A percentile compares a stretch with the other conserved stretches of the same genome.
These are phyloP conservation scores for Saccharomycopsis schoenii DNA, from an alignment of 805 yeast species.

Conservation along the genomic window DNA sequence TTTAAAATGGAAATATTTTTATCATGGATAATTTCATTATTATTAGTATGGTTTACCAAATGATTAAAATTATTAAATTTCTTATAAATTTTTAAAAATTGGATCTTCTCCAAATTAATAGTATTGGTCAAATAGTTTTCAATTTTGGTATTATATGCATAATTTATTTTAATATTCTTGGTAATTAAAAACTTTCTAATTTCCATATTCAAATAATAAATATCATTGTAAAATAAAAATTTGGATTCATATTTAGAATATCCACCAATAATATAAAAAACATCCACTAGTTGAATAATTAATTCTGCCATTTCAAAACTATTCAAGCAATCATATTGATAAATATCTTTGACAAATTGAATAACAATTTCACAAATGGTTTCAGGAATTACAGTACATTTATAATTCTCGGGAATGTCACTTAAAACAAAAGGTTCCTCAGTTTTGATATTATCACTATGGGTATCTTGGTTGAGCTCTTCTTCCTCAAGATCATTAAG, in stretches of 20 bases:
- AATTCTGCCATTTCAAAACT: neutral
- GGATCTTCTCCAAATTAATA: constrained; percentile 13
- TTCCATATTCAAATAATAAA: constrained; percentile 13
- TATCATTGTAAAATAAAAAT: constrained; percentile 18
- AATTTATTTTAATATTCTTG: constrained; percentile 1
- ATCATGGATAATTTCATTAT: neutral
- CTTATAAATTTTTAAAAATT: constrained; percentile 16
- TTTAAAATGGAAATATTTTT: constrained; percentile 9
- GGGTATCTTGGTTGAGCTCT: neutral
- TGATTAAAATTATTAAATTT: constrained; percentile 15
- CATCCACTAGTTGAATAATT: constrained; percentile 12
- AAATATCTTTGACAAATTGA: constrained; percentile 5
- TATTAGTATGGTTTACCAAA: neutral
- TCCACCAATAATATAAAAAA: constrained; percentile 16
- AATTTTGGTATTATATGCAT: neutral
- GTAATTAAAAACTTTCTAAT: constrained; percentile 6
- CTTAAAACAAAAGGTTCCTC: neutral
- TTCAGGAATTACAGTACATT: constrained; percentile 15
- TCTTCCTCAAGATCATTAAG: neutral
- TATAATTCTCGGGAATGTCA: neutral
- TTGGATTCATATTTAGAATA: constrained; percentile 18
- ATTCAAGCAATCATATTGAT: neutral
- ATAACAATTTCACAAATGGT: constrained; percentile 7
- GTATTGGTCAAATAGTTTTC: constrained; percentile 16
- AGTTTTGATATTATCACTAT: neutral